Base-by-base conservation (phyloP, 192 early-diverging fungal genomes). In the Lunasporangiospora selenospora region DNA sequence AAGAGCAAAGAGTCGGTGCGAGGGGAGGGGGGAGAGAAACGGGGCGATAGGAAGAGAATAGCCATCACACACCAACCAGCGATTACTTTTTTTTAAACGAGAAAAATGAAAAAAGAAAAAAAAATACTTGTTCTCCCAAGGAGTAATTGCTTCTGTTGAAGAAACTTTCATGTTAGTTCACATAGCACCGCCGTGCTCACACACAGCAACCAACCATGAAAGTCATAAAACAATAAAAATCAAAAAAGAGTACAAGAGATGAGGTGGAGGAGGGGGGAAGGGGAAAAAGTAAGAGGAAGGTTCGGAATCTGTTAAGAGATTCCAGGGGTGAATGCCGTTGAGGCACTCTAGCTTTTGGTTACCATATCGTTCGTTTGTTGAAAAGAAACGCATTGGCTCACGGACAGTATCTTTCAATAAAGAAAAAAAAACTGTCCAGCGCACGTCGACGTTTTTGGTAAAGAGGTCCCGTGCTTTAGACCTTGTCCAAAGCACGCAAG, bases 401-500 rank as follows among this genome's bases (percentile, higher is more conserved):
- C 47, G 54, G 40, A 47, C 50, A 59, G 63, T 39, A 58, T 57
- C 67, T n/a, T n/a, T n/a, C n/a, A n/a, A n/a, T 11, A 40, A 40
- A 11, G 11, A 40, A n/a, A 40, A 11, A 40, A 40, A 40, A n/a
- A 40, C n/a, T 13, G 39, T 40, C n/a, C 11, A n/a, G 39, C 39
- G 11, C n/a, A 13, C 11, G 39, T 11, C 11, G 39, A 40, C n/a
- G n/a, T 40, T 11, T 13, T 40, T 40, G 39, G 39, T 40, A 40
- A 40, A 13, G 39, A 11, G 11, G 39, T n/a, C 39, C 11, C n/a
- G n/a, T 11, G 39, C 11, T n/a, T 13, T 40, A 40, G n/a, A 13
- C 53, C 62, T 65, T 64, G 26, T 56, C 71, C 11, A 54, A 59
- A 31, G 70, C 55, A 65, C 90, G 89, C 49, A 87, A 84, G 39